A percentile compares a stretch with the other conserved stretches of the same genome.
These are phyloP conservation scores for Tuber magnatum DNA, from an alignment of 495 filamentous ascomycete genomes.

Conservation along the genomic window DNA sequence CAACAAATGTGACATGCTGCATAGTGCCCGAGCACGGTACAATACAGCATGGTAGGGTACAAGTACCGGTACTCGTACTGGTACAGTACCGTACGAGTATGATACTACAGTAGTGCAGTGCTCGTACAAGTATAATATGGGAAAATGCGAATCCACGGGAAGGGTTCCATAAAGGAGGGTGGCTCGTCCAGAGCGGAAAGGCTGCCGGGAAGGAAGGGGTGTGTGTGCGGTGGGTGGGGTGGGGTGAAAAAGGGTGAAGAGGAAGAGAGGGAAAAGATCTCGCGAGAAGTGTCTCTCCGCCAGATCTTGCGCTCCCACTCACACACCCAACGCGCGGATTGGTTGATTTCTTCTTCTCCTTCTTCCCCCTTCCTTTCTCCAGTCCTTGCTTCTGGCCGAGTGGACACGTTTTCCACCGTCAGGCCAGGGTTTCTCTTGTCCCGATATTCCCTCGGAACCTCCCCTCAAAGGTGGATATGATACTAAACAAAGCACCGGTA, in stretches of 20 bases:
- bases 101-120: neutral
- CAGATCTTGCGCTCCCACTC: neutral
- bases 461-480: neutral
- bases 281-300: neutral
- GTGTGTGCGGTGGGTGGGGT: too few relatives aligned
- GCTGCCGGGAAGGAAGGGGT: neutral
- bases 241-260: neutral
- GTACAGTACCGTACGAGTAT: too few relatives aligned
- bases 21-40: neutral
- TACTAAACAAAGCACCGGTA: neutral
- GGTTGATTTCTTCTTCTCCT: too few relatives aligned
- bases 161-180: neutral
- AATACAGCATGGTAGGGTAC: too few relatives aligned
- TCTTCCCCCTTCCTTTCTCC: too few relatives aligned
- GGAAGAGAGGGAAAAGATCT: neutral
- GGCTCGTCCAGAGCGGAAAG: neutral
- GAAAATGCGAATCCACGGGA: neutral
- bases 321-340: neutral
- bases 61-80: too few relatives aligned
- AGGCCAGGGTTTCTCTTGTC: neutral
- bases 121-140: neutral
- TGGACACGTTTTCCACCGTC: neutral
- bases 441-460: neutral
- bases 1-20: neutral
- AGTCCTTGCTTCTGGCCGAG: neutral